Evolutionary conservation across 2,329 filamentous ascomycete species (phyloP), one percentile per base, ranked within the genome.

Genomic region (Phialemoniopsis sp.): DNA sequence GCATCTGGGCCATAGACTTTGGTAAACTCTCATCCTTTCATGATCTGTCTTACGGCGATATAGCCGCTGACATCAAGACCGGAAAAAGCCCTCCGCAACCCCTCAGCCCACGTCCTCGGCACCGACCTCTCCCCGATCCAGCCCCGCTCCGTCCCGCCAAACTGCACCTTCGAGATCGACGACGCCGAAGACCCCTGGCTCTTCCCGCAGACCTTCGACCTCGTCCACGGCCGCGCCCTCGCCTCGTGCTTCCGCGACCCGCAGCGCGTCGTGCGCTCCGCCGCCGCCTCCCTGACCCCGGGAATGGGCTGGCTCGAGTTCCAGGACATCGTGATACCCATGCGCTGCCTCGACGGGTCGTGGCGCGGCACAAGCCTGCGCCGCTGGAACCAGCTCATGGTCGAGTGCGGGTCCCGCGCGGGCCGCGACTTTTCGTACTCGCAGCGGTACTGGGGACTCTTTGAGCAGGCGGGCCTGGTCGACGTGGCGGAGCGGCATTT

Each of bases 1-100:
- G 76, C 3, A 75, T 76, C 6, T 79, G 76, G 76, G 72, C 74
- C 9, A 77, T 80, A 18, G 40, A 38, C 16, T 42, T 42, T 28
- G 40, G 40, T 42, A 33, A 12, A n/a, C n/a, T n/a, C n/a, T n/a
- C n/a, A n/a, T n/a, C n/a, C n/a, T n/a, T n/a, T n/a, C n/a, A n/a
- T n/a, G n/a, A n/a, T n/a, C n/a, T n/a, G n/a, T n/a, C n/a, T n/a
- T n/a, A n/a, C n/a, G n/a, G n/a, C n/a, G n/a, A n/a, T n/a, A n/a
- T n/a, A n/a, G n/a, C n/a, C n/a, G n/a, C n/a, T n/a, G n/a, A n/a
- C n/a, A n/a, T n/a, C n/a, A n/a, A n/a, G n/a, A n/a, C n/a, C n/a
- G n/a, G n/a, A n/a, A n/a, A n/a, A n/a, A n/a, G n/a, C n/a, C n/a
- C n/a, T n/a, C n/a, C n/a, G n/a, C n/a, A n/a, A n/a, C n/a, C n/a